These are phyloP conservation scores for Aquilaria malaccensis DNA, from an alignment of 345 rosid species.

Conservation along the genomic window DNA sequence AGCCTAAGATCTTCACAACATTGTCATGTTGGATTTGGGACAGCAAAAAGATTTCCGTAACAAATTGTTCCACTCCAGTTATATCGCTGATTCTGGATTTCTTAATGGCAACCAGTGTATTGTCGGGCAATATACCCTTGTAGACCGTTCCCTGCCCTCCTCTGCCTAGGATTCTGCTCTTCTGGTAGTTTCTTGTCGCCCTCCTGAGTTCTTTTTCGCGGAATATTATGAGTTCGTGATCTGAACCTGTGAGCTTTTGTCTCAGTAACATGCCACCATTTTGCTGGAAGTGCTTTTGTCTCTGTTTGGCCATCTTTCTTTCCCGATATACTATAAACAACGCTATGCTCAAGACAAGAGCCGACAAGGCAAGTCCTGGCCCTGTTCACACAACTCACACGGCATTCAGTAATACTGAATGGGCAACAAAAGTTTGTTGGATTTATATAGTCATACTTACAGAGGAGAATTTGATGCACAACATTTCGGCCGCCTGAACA, in stretches of 20 bases:
- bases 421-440: neutral
- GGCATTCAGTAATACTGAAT: neutral
- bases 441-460: slow-evolving; percentile 4
- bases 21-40: slow-evolving; percentile 9
- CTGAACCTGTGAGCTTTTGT: slow-evolving; percentile 1
- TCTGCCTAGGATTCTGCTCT: slow-evolving; percentile 17
- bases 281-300: slow-evolving; percentile 13
- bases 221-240: slow-evolving; percentile 11
- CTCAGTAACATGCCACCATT: slow-evolving; percentile 3
- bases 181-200: slow-evolving; percentile 22
- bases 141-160: slow-evolving; percentile 34
- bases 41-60: slow-evolving; percentile 9
- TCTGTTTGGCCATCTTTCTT: neutral
- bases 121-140: slow-evolving; percentile 24
- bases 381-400: too few relatives aligned
- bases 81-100: slow-evolving; percentile 21
- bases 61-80: slow-evolving; percentile 29
- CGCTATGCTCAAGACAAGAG: too few relatives aligned
- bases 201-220: slow-evolving; percentile 17
- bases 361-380: too few relatives aligned
- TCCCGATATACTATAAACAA: neutral
- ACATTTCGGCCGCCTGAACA: slow-evolving; percentile 3
- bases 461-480: neutral
- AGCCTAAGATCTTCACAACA: slow-evolving; percentile 6
- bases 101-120: slow-evolving; percentile 22